phyloP scores from a whole-genome alignment of 1,284 basidiomycete genomes.

The Puccinia coronata region DNA sequence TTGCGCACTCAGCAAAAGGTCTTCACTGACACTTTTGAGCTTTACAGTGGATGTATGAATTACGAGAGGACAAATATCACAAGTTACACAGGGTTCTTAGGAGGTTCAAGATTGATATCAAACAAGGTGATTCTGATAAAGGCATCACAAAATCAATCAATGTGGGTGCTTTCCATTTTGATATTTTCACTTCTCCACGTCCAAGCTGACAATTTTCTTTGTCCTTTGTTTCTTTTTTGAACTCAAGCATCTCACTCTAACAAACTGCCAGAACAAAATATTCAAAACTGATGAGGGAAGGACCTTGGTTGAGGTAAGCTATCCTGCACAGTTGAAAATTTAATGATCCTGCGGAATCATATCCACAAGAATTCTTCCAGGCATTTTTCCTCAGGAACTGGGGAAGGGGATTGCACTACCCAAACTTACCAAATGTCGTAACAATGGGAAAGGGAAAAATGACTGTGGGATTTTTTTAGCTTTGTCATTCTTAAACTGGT shows the following conservation, averaged over 20 bases:
- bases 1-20: no score
- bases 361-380: not conserved
- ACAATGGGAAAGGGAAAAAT: constrained; percentile 34
- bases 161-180: not conserved
- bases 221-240: not conserved
- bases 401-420: constrained; percentile 19
- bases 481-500: not conserved
- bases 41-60: not conserved
- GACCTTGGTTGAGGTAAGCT: constrained; percentile 23
- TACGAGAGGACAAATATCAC: constrained; percentile 4
- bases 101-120: constrained; percentile 33
- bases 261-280: constrained; percentile 16
- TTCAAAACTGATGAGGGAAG: constrained; percentile 31
- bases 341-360: no score
- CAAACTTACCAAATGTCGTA: constrained; percentile 25
- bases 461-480: not conserved
- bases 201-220: no score
- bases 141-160: constrained; percentile 27
- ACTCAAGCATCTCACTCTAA: constrained; percentile 31
- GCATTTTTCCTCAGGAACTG: constrained; percentile 27
- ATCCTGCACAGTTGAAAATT: no score
- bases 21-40: no score
- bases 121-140: constrained; percentile 5
- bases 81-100: constrained; percentile 1
- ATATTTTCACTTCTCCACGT: no score